Evolutionary conservation across 164 flowering plant genomes (phyloP).

Genomic region (Tetrastigma voinierianum): DNA sequence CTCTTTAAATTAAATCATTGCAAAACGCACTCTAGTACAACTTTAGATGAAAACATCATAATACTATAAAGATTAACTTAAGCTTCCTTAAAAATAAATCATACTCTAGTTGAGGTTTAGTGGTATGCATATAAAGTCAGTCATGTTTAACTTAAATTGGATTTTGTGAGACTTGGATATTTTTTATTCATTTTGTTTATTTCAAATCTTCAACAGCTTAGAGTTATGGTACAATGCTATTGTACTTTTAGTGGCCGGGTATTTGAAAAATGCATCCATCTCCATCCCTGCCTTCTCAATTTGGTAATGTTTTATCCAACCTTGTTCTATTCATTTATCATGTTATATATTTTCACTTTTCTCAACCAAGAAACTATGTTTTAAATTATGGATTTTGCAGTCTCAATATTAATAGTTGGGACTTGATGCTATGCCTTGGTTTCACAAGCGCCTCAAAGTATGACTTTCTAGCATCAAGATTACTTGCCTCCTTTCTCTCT

Average conservation of each 20-base stretch:
- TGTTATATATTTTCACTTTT: too few species aligned
- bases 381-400: constrained; percentile 19
- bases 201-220: constrained; percentile 14
- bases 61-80: too few species aligned
- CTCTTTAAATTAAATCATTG: too few species aligned
- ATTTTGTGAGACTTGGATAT: too few species aligned
- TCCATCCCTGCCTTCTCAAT: constrained; percentile 13
- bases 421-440: constrained; percentile 34
- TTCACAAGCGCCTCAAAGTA: constrained; percentile 42
- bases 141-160: too few species aligned
- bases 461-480: background rate
- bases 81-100: too few species aligned
- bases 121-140: too few species aligned
- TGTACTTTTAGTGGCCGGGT: constrained; percentile 38
- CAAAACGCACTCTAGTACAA: too few species aligned
- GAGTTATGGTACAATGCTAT: constrained; percentile 45
- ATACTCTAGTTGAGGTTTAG: too few species aligned
- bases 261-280: constrained; percentile 33
- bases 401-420: constrained; percentile 35
- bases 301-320: constrained; percentile 29
- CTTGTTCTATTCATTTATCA: constrained; percentile 19
- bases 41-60: too few species aligned
- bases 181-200: constrained; percentile 3
- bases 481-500: too few species aligned
- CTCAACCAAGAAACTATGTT: background rate